Base-by-base conservation (phyloP, 2,329 filamentous ascomycete genomes). In the Zymoseptoria crescenta region DNA sequence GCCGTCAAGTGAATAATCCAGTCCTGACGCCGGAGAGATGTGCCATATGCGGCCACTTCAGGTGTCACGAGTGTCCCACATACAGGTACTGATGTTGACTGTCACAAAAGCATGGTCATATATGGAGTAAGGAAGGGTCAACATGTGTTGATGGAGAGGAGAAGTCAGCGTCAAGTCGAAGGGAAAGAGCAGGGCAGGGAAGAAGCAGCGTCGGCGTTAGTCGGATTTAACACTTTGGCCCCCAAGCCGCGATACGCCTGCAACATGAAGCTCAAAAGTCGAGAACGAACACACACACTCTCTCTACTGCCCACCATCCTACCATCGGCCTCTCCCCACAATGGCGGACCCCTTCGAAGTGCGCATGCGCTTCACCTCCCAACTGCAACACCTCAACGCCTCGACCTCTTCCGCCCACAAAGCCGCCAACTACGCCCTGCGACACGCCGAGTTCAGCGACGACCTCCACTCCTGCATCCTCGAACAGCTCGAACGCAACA, bases 401-500 rank as follows among this genome's bases (percentile, higher is more conserved):
- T 93, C 89, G 4, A 87, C 94, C 59, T 88, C 87, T 13, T 93
- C 91, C 13, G 88, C 91, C 1, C 89, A 93, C 70, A 96, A 96
- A 77, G 90, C 92, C 2, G 93, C 94, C 28, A 87, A 92, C 73
- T 99, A 95, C 85, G 94, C 94, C 13, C 81, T 99, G 63, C 96
- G 91, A 75, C 89, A 96, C 77, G 86, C 86, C 65, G 92, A 97
- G 69, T 90, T 96, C 85, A 91, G 95, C 72, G 95, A 99, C 77
- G 94, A 99, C 75, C 79, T 99, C 67, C 94, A 99, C 74, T 96
- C 89, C 20, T 99, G 95, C 75, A 97, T 99, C 69, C 77, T 99
- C 50, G 94, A 99, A 76, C 93, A 97, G 74, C 81, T 99, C 29
- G 93, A 97, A 74, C 83, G 85, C 69, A 96, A 90, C 66, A 93